phyloP scores from a whole-genome alignment of 2,329 filamentous ascomycete species.

The Sclerotinia minor region DNA sequence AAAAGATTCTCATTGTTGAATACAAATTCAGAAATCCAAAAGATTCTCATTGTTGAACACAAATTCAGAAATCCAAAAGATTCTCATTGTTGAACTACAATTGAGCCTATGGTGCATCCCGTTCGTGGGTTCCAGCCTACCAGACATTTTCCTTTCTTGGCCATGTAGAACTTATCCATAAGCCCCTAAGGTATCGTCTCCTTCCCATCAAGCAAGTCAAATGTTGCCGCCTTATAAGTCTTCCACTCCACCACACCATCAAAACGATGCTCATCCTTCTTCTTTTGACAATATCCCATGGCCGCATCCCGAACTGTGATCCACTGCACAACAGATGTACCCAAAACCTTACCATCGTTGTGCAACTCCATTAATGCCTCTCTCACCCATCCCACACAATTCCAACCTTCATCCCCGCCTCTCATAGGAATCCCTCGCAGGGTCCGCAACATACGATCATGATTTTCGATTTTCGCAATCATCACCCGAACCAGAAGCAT shows the following conservation, averaged over 20 bases:
- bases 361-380: constrained; percentile 42
- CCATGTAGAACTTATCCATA: background rate
- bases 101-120: too few species aligned
- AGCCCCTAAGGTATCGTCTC: constrained; percentile 20
- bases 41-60: too few species aligned
- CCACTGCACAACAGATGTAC: constrained; percentile 45
- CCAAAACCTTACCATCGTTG: constrained; percentile 44
- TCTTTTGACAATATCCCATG: constrained; percentile 43
- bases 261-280: constrained; percentile 36
- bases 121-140: too few species aligned
- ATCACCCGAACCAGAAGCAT: background rate
- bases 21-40: too few species aligned
- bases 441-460: background rate
- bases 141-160: too few species aligned
- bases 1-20: too few species aligned
- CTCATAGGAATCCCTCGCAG: accelerated
- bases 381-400: constrained; percentile 41
- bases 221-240: constrained; percentile 25
- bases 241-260: constrained; percentile 27
- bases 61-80: too few species aligned
- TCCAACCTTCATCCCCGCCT: background rate
- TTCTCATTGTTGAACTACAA: too few species aligned
- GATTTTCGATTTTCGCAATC: background rate
- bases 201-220: constrained; percentile 23
- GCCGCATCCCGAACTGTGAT: constrained; percentile 41